Percentiles rank a stretch among this genome's conserved stretches.
phyloP scores from a whole-genome alignment of 352 stramenopile species.

The Phytophthora nicotianae region DNA sequence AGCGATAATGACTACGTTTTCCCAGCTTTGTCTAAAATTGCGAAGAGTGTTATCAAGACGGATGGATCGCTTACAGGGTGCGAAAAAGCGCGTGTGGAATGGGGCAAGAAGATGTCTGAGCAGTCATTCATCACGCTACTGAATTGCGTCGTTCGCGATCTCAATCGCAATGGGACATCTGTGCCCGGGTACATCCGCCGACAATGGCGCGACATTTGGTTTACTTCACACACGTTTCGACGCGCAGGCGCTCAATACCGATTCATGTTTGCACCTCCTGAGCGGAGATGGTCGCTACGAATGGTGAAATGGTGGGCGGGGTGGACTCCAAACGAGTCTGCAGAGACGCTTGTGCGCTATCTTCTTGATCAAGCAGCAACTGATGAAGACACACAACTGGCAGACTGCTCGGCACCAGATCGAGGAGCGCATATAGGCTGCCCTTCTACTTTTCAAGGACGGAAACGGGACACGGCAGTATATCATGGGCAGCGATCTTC shows the following conservation, averaged over 20 bases:
- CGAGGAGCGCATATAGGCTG: no score
- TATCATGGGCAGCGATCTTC: no score
- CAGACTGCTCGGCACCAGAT: no score
- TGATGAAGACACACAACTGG: neutral
- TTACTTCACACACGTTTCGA: neutral
- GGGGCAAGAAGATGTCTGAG: no score
- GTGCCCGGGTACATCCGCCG: neutral
- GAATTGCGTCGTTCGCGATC: neutral
- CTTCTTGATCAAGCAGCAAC: neutral
- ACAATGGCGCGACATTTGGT: neutral
- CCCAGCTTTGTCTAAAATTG: no score
- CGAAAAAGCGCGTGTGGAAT: no score
- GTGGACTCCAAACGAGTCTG: neutral
- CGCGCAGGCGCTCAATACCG: neutral
- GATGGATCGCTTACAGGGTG: no score
- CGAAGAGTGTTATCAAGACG: no score
- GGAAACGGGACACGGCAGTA: no score
- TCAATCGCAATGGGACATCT: neutral
- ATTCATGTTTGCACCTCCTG: no score
- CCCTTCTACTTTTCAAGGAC: no score
- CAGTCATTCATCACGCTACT: neutral
- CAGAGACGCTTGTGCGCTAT: neutral
- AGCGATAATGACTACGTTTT: neutral
- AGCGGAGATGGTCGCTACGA: neutral
- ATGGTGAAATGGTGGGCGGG: neutral